A percentile compares a stretch with the other conserved stretches of the same genome.
phyloP scores from a whole-genome alignment of 2,329 filamentous ascomycete genomes.

The Phialophora macrospora region DNA sequence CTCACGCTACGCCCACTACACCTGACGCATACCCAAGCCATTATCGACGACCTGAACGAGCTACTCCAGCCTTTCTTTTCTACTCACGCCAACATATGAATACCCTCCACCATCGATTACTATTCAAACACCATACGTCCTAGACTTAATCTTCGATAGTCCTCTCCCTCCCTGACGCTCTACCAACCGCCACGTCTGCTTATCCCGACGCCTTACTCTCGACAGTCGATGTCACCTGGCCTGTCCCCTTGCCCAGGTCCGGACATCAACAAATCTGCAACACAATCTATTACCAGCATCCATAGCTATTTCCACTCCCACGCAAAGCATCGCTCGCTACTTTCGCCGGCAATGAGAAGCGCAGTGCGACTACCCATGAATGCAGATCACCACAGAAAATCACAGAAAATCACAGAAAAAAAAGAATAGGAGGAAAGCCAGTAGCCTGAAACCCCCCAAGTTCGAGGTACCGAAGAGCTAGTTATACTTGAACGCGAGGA shows the following conservation, averaged over 20 bases:
- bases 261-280: constrained; percentile 8
- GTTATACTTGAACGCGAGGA: background rate
- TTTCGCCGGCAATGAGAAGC: background rate
- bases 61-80: background rate
- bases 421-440: constrained; percentile 38
- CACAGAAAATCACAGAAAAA: constrained; percentile 31
- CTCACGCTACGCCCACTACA: constrained; percentile 11
- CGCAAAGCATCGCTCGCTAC: background rate
- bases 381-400: constrained; percentile 15
- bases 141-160: background rate
- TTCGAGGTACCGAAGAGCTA: background rate
- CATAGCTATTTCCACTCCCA: background rate
- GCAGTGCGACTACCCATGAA: constrained; percentile 12
- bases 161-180: background rate
- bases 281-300: constrained; percentile 7
- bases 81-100: background rate
- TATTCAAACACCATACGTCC: background rate
- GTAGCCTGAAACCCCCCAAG: constrained; percentile 10
- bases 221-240: constrained; percentile 15
- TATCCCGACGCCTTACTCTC: background rate
- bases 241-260: constrained; percentile 8
- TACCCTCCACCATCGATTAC: background rate
- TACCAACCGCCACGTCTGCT: background rate
- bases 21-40: constrained; percentile 2
- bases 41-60: background rate